Conservation (phyloP, 2,329 filamentous ascomycete genomes). For the Ophiostoma ulmi region DNA sequence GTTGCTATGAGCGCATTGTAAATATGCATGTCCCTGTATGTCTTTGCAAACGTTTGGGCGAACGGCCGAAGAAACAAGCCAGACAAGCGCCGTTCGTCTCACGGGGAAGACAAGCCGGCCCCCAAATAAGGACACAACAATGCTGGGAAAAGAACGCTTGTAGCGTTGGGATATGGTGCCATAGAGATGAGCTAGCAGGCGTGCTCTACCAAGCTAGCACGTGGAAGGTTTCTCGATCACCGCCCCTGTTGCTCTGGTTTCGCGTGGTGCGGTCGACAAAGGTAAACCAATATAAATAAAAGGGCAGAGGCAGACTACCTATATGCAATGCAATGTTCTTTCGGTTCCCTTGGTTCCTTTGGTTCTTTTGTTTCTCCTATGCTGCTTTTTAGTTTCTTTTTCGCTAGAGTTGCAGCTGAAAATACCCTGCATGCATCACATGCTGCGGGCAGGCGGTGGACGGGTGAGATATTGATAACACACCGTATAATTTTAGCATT, state of each 20-base stretch:
- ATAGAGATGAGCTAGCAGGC: background rate
- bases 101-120: background rate
- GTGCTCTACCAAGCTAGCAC: background rate
- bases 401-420: background rate
- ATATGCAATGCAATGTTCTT: background rate
- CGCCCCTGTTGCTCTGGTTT: conserved; percentile 13
- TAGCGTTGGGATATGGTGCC: background rate
- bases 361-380: background rate
- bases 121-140: background rate
- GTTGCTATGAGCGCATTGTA: no score
- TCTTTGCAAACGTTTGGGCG: background rate
- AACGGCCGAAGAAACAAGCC: background rate
- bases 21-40: background rate
- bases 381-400: background rate
- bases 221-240: conserved; percentile 1
- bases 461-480: background rate
- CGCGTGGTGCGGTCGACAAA: conserved; percentile 17
- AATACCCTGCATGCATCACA: background rate
- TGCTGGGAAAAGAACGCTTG: background rate
- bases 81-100: background rate
- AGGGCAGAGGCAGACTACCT: background rate
- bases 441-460: background rate
- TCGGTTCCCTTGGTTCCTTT: background rate
- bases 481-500: background rate
- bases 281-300: background rate